Percentiles rank a stretch among this genome's conserved stretches.
phyloP scores from a whole-genome alignment of 129 eudicot genomes.

The Gnaphalium uliginosum region DNA sequence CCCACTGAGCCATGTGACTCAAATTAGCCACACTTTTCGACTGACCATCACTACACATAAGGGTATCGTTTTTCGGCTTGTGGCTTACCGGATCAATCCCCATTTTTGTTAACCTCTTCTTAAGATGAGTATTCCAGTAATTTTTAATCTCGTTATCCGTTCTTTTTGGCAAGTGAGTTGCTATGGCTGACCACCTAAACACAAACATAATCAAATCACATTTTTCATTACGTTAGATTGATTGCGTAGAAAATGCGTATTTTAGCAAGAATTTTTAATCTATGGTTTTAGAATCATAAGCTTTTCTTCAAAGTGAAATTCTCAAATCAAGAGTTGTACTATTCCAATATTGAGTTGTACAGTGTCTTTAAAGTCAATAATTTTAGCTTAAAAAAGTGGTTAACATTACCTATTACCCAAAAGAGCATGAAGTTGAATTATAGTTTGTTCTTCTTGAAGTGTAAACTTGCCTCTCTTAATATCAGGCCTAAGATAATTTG shows the following conservation, averaged over 20 bases:
- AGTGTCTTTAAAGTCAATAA: not conserved
- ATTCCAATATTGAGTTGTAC: not conserved
- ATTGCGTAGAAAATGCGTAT: not conserved
- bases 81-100: constrained; percentile 86
- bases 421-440: constrained; percentile 98
- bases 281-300: not conserved
- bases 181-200: constrained; percentile 84
- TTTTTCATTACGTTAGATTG: not conserved
- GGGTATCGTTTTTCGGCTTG: constrained; percentile 69
- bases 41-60: constrained; percentile 46
- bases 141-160: constrained; percentile 81
- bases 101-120: constrained; percentile 66
- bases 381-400: not conserved
- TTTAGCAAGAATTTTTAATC: not conserved
- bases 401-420: constrained; percentile 74
- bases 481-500: constrained; percentile 88
- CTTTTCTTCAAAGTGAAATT: not conserved
- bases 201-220: constrained; percentile 11
- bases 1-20: constrained; percentile 99
- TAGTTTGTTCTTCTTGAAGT: constrained; percentile 91
- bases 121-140: constrained; percentile 82
- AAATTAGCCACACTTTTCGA: constrained; percentile 76
- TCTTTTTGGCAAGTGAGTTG: constrained; percentile 72
- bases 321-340: not conserved
- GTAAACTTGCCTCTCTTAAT: constrained; percentile 95